Percentiles rank a stretch among this genome's conserved stretches.
Evolutionary conservation across 345 rosid genomes (phyloP).

Genomic region (Mallotus nudiflorus): DNA sequence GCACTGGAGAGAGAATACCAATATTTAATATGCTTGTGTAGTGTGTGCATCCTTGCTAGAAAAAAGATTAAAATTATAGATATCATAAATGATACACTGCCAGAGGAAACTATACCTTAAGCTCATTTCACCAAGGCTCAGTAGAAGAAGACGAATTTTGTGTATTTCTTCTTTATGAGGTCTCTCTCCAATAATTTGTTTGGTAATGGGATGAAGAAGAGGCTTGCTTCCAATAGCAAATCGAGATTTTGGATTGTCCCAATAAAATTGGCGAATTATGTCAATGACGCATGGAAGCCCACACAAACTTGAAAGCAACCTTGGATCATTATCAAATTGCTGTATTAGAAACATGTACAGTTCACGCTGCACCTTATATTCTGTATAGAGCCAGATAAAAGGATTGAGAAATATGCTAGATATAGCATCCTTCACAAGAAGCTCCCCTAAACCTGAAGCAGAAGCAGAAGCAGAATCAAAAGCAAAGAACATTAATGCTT

Average conservation of each 20-base stretch:
- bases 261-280: constrained; percentile 73
- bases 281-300: constrained; percentile 78
- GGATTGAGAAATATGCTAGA: constrained; percentile 89
- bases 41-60: not conserved
- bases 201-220: constrained; percentile 67
- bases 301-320: constrained; percentile 72
- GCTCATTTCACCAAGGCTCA: constrained; percentile 98
- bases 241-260: constrained; percentile 74
- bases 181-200: constrained; percentile 63
- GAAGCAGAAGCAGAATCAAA: constrained; percentile 10
- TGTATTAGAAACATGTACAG: constrained; percentile 90
- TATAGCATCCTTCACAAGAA: constrained; percentile 79
- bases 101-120: constrained; percentile 53
- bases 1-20: not conserved
- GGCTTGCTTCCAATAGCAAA: constrained; percentile 71
- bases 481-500: not conserved
- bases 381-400: constrained; percentile 79
- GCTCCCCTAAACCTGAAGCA: constrained; percentile 66
- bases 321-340: constrained; percentile 82
- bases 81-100: not conserved
- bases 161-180: constrained; percentile 78
- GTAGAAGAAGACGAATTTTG: constrained; percentile 88
- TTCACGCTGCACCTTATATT: constrained; percentile 86
- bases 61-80: constrained; percentile 1
- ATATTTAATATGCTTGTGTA: not conserved